Evolutionary conservation across 345 rosid genomes (phyloP).

Genomic region (Populus ilicifolia): DNA sequence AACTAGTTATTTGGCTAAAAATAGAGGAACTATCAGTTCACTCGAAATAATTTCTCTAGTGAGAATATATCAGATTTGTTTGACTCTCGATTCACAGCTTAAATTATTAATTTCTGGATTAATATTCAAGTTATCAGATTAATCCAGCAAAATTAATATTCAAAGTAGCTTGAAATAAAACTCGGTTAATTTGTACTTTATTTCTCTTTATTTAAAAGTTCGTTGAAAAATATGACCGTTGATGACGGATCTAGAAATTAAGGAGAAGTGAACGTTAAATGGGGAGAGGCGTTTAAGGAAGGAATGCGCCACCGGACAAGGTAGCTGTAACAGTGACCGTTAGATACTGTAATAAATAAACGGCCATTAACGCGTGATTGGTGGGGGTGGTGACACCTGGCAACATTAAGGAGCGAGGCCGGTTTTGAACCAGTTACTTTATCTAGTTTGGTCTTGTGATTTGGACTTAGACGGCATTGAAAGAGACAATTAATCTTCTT

Average conservation of each 20-base stretch:
- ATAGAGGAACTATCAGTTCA: no score
- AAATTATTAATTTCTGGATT: no score
- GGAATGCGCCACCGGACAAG: not conserved
- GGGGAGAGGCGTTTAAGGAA: conserved; percentile 10
- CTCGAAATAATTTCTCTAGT: no score
- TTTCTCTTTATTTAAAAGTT: not conserved
- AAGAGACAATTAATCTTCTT: not conserved
- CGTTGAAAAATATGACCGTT: conserved; percentile 26
- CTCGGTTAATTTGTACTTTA: not conserved
- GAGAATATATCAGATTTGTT: no score
- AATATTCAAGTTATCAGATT: no score
- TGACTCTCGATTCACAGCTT: no score
- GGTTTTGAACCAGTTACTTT: not conserved
- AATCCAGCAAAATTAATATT: no score
- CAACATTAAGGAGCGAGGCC: not conserved
- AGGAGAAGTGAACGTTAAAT: not conserved
- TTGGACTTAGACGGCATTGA: not conserved
- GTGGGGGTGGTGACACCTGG: conserved; percentile 21
- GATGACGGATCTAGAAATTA: conserved; percentile 32
- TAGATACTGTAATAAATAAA: conserved; percentile 9
- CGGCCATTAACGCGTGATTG: conserved; percentile 23
- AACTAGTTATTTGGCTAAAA: no score
- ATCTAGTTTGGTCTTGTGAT: not conserved
- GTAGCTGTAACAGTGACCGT: conserved; percentile 8
- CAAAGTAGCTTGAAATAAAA: no score